These are phyloP conservation scores for Fimicolochytrium jonesii DNA, from an alignment of 192 early-diverging fungal species.

Conservation along the genomic window DNA sequence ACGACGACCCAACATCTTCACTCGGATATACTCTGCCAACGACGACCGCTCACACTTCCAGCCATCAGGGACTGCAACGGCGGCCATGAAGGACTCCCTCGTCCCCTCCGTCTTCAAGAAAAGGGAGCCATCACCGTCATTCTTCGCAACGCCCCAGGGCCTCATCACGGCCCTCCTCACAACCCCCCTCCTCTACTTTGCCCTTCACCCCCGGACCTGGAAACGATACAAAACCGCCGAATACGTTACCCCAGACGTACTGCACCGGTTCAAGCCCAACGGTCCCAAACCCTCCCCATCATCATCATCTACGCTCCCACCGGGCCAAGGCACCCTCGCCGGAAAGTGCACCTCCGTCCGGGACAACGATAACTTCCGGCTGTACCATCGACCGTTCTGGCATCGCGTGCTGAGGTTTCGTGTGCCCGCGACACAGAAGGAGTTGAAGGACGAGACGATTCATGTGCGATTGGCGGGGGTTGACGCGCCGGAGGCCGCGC, in stretches of 20 bases:
- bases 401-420: slow-evolving; percentile 2
- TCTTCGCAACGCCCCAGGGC: too few relatives aligned
- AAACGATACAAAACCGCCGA: slow-evolving; percentile 13
- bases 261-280: too few relatives aligned
- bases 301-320: too few relatives aligned
- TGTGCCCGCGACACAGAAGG: slow-evolving; percentile 1
- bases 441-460: slow-evolving; percentile 52
- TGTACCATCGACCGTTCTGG: slow-evolving; percentile 15
- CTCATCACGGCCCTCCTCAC: too few relatives aligned
- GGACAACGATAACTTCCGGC: slow-evolving; percentile 27
- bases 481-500: slow-evolving; percentile 67
- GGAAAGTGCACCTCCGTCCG: slow-evolving; percentile 11
- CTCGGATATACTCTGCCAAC: too few relatives aligned
- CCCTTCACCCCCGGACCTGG: slow-evolving; percentile 11
- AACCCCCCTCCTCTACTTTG: neutral
- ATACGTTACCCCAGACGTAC: slow-evolving; percentile 16
- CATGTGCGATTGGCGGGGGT: slow-evolving; percentile 63
- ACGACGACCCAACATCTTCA: too few relatives aligned
- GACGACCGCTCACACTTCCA: too few relatives aligned
- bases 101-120: too few relatives aligned
- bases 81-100: too few relatives aligned
- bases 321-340: neutral
- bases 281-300: too few relatives aligned
- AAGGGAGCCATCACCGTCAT: too few relatives aligned
- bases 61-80: too few relatives aligned